Evolutionary conservation across 371 early-diverging fungal species (phyloP), one percentile per base, ranked within the genome.

Genomic region (Funneliformis caledonium): DNA sequence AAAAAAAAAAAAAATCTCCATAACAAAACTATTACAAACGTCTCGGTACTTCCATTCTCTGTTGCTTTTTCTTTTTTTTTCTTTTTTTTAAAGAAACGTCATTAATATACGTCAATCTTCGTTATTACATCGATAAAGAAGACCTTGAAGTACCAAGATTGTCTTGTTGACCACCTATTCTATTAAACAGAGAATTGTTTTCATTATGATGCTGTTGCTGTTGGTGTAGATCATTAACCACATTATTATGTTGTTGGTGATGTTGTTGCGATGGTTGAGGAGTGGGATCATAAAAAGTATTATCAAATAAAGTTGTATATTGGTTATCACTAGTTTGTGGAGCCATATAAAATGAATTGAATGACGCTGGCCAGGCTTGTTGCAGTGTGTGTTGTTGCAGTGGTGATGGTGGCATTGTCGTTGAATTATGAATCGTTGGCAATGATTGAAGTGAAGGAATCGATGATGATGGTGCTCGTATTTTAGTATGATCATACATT

Each of bases 361-460:
- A 65, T 12, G 67, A 65, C 6, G 67, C 14, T 14, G 67, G 67
- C 67, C 67, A 65, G 7, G 67, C 2, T 65, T 65, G 67, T 37
- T 65, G 67, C 33, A 33, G 67, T 33, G 31, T 16, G 6, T 11
- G 65, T 65, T 65, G 65, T 6, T 33, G 16, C 16, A 16, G 67
- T 37, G 7, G 56, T 56, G 7, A 19, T 4, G 0, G 56, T 56
- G 37, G 37, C 37, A 37, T 37, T 37, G 37, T 37, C 37, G 37
- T 37, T 37, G 37, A 37, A 56, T 56, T 56, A 19, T 65, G 67
- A 16, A 65, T 65, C 8, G 42, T 31, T 26, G 67, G 67, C 19
- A 65, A 33, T 31, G 67, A 6, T 56, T 56, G 67, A 65, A 65
- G 67, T 65, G 37, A 65, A 37, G 67, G 67, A 33, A 31, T 26